Evolutionary conservation across 768 basidiomycete genomes (phyloP), one percentile per base, ranked within the genome.

Genomic region (Plicaturopsis crispa): DNA sequence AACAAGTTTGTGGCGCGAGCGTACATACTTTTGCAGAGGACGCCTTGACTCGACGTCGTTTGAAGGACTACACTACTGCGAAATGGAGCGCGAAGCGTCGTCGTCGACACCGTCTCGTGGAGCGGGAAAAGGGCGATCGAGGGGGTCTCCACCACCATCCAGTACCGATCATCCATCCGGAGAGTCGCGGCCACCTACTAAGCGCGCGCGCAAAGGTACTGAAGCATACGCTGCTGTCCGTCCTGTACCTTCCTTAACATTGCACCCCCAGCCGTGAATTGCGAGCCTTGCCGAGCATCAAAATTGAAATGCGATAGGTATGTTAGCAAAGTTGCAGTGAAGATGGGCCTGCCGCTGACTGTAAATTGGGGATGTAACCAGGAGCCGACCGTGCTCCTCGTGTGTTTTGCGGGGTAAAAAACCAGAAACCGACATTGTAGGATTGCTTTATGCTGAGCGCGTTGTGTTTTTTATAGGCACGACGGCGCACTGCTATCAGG

Each of bases 241-340:
- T n/a, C n/a, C n/a, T n/a, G n/a, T n/a, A n/a, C n/a, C n/a, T n/a
- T n/a, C n/a, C n/a, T n/a, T n/a, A n/a, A n/a, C n/a, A n/a, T n/a
- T n/a, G n/a, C n/a, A n/a, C n/a, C n/a, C n/a, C n/a, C n/a, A n/a
- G n/a, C n/a, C n/a, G n/a, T 90, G 49, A 90, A 90, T 62, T 90
- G 87, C 53, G 85, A 87, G 50, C 87, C 87, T 3, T 90, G 87
- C 64, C 72, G 87, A 53, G 82, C 79, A 49, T 84, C 80, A 68
- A 87, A 89, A 62, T 75, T 89, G 49, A 88, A 90, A 62, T 90
- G 87, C 65, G 87, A 90, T 60, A 79, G 85, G 85, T 83, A 40
- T 32, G 62, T n/a, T 59, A 47, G 40, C 24, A 35, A 33, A 42
- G 26, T 38, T n/a, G n/a, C n/a, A n/a, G n/a, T n/a, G n/a, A n/a